A percentile compares a stretch with the other conserved stretches of the same genome.
phyloP scores from a whole-genome alignment of 1,284 basidiomycete species.

The Leccinum insigne region DNA sequence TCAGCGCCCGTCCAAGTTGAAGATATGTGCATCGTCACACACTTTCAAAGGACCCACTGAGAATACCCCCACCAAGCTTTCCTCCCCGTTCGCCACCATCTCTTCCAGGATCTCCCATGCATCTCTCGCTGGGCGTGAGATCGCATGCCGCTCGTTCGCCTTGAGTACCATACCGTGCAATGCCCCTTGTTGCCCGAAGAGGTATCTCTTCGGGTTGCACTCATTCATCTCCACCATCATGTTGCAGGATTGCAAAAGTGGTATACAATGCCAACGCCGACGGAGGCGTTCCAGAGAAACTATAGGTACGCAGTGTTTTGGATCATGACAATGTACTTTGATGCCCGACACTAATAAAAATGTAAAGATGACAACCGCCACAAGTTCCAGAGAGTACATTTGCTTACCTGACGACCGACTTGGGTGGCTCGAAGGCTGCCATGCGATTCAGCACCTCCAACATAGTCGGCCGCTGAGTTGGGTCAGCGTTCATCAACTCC shows the following conservation, averaged over 20 bases:
- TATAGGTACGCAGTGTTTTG: conserved; percentile 37
- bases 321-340: too few species aligned
- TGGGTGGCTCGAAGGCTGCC: background rate
- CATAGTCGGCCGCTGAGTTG: background rate
- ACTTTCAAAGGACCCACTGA: too few species aligned
- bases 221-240: background rate
- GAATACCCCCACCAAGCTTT: too few species aligned
- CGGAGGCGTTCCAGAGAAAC: conserved; percentile 63
- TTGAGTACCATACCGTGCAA: conserved; percentile 44
- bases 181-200: conserved; percentile 47
- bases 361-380: too few species aligned
- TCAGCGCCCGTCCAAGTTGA: too few species aligned
- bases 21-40: too few species aligned
- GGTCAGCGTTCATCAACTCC: background rate
- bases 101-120: too few species aligned
- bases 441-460: background rate
- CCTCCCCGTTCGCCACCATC: too few species aligned
- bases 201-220: conserved; percentile 36
- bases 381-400: too few species aligned
- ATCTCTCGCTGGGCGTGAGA: conserved; percentile 47
- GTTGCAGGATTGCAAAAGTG: background rate
- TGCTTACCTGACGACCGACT: background rate
- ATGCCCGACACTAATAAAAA: too few species aligned
- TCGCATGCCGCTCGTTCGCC: conserved; percentile 66
- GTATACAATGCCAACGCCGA: conserved; percentile 60